These are phyloP conservation scores for Lotus japonicus DNA, from an alignment of 306 rosid species.

Conservation along the genomic window DNA sequence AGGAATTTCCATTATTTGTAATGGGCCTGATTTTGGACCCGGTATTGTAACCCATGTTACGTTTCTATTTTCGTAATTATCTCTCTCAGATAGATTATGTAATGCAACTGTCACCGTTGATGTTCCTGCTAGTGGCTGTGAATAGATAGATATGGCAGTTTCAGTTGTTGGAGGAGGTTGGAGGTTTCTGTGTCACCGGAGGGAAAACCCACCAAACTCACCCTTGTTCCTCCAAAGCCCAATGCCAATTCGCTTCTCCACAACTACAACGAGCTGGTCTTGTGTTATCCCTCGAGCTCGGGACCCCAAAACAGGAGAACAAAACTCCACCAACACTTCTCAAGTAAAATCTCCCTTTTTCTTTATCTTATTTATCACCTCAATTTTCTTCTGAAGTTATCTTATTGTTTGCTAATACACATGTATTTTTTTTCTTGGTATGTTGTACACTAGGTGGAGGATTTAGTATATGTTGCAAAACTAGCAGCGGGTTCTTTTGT, in stretches of 20 bases:
- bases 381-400: not conserved
- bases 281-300: slow-evolving; percentile 35
- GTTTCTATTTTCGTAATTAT: not conserved
- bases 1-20: too few relatives aligned
- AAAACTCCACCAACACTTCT: slow-evolving; percentile 15
- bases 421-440: not conserved
- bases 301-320: slow-evolving; percentile 32
- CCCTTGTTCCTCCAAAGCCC: not conserved
- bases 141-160: slow-evolving; percentile 23
- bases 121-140: not conserved
- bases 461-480: slow-evolving; percentile 49
- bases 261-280: not conserved
- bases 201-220: not conserved
- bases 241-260: too few relatives aligned
- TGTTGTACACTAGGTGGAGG: slow-evolving; percentile 44
- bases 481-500: slow-evolving; percentile 43
- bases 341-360: slow-evolving; percentile 23
- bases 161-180: slow-evolving; percentile 8
- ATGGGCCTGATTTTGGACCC: too few relatives aligned
- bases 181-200: not conserved
- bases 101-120: too few relatives aligned
- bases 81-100: too few relatives aligned
- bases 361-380: not conserved
- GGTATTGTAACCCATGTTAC: too few relatives aligned
- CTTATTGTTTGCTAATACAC: not conserved